A percentile compares a stretch with the other conserved stretches of the same genome.
Evolutionary conservation across 78 protist species (phyloP).

Genomic region (Dictyostelium capitatum): DNA sequence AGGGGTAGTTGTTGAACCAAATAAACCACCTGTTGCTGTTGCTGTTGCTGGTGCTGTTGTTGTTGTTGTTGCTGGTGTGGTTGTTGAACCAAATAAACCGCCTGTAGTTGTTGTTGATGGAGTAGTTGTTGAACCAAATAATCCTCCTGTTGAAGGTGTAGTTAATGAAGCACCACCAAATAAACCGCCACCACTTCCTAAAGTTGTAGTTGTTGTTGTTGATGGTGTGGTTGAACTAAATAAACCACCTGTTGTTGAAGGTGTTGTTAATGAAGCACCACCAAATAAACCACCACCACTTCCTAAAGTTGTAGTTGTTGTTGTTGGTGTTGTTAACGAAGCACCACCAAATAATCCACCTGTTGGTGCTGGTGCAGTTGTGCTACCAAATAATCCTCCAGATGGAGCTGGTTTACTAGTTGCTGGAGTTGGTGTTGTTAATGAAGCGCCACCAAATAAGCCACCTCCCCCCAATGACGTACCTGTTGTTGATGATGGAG

Average conservation of each 20-base stretch:
- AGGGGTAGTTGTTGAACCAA: slow-evolving; percentile 42
- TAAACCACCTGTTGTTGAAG: slow-evolving; percentile 35
- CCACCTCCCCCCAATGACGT: slow-evolving; percentile 6
- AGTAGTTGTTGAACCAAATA: neutral
- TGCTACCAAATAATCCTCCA: slow-evolving; percentile 25
- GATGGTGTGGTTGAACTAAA: neutral
- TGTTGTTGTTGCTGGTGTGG: neutral
- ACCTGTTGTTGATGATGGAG: slow-evolving; percentile 26
- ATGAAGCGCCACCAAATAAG: neutral
- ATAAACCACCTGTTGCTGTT: slow-evolving; percentile 8
- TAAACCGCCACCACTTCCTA: slow-evolving; percentile 8
- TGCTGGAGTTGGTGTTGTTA: neutral
- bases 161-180: slow-evolving; percentile 2
- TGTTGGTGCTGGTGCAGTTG: neutral
- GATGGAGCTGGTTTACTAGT: slow-evolving; percentile 5
- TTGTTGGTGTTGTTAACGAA: neutral
- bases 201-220: slow-evolving; percentile 7
- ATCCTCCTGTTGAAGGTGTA: neutral
- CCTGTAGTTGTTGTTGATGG: slow-evolving; percentile 16
- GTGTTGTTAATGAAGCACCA: neutral
- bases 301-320: neutral
- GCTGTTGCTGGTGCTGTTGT: slow-evolving; percentile 24
- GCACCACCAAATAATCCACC: slow-evolving; percentile 18
- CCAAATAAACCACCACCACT: slow-evolving; percentile 40
- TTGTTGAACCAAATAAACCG: slow-evolving; percentile 20